A percentile compares a stretch with the other conserved stretches of the same genome.
Conservation (phyloP, 805 yeast genomes). For the Wickerhamiella musiphila region DNA sequence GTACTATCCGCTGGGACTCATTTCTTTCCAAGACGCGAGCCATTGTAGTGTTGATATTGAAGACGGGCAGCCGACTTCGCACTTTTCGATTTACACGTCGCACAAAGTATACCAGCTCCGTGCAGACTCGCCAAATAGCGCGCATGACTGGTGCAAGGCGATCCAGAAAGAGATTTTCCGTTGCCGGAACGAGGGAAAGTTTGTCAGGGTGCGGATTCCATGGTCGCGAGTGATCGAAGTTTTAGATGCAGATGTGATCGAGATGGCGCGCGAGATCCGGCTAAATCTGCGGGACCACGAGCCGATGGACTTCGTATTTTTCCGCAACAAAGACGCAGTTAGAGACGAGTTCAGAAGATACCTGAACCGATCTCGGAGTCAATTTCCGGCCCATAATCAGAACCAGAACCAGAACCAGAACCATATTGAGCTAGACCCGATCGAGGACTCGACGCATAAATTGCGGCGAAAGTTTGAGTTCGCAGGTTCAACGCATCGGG, state of each 20-base stretch:
- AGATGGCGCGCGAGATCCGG: no score
- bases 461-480: no score
- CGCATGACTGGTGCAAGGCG: constrained; percentile 63
- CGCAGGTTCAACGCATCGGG: no score
- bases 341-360: no score
- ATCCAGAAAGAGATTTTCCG: constrained; percentile 66
- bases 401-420: no score
- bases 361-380: no score
- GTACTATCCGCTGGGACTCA: constrained; percentile 66
- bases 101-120: constrained; percentile 40
- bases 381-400: no score
- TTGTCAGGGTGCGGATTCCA: constrained; percentile 66
- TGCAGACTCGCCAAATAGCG: constrained; percentile 57
- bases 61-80: constrained; percentile 21
- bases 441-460: no score
- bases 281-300: no score
- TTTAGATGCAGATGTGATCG: constrained; percentile 38
- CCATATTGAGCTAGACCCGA: no score
- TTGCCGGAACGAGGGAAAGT: constrained; percentile 48
- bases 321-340: no score
- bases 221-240: constrained; percentile 45
- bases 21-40: constrained; percentile 50
- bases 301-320: no score
- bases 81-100: constrained; percentile 45
- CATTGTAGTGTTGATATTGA: constrained; percentile 33